Base-by-base conservation (phyloP, 768 basidiomycete species). In the Boletus rex-veris region DNA sequence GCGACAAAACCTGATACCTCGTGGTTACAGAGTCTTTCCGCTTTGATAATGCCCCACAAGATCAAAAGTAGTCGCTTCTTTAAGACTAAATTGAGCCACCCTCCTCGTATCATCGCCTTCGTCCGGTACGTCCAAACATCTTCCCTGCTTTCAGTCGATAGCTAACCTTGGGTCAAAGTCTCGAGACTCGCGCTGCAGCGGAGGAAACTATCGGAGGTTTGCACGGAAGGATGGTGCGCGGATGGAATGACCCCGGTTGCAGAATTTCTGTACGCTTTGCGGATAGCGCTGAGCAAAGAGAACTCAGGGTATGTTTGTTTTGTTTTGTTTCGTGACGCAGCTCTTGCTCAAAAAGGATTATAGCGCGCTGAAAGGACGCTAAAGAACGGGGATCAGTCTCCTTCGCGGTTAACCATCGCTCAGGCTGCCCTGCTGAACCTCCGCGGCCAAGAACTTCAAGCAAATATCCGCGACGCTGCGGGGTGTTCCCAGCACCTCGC, bases 31-130 rank as follows among this genome's bases (percentile, higher is more conserved):
- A 85, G 84, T 24, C 77, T 92, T 30, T 65, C 76, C 1, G 81
- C 82, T 7, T 76, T 92, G 37, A 80, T 90, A n/a, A 71, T 76
- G 0, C 90, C 90, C 2, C 77, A 88, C 68, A 72, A 77, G 45
- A 89, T 92, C 58, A 84, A 81, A 66, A 88, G 86, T 63, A 86
- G 82, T 59, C 77, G 90, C 16, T 87, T 90, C 67, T 92, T 92
- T 68, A 86, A 86, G 68, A 90, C 88, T 10, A 79, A 85, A 58
- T 68, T 91, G 21, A 88, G 86, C 55, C 80, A 82, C 52, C 88
- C 88, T 1, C 86, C 88, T 18, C 75, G 88, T 53, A 87, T 90
- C 57, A 90, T 91, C 51, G 89, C 88, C 0, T 91, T 91, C 61
- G 87, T 90, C 39, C 78, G 90, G 89, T 88, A 58, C 19, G 79